A percentile compares a stretch with the other conserved stretches of the same genome.
Conservation (phyloP, 179 eudicot genomes). For the Actinidia arguta region DNA sequence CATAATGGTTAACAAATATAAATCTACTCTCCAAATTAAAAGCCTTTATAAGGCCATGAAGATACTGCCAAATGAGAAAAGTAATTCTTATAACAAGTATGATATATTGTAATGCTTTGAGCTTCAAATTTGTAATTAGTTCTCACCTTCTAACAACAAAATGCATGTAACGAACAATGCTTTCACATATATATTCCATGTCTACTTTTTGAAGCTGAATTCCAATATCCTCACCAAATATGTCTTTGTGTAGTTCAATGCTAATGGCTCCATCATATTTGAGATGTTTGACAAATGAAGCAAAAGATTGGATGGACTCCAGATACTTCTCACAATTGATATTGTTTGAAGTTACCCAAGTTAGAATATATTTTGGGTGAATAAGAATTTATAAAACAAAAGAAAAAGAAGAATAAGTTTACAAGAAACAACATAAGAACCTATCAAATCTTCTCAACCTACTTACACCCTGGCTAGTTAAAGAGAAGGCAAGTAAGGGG, state of each 20-base stretch:
- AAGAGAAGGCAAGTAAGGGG: too few species aligned
- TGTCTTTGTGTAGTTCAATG: background rate
- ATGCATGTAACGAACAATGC: background rate
- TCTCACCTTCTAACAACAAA: background rate
- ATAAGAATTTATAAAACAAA: background rate
- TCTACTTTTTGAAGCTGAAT: background rate
- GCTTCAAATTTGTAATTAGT: background rate
- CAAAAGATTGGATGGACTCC: background rate
- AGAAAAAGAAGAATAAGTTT: too few species aligned
- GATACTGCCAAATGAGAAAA: background rate
- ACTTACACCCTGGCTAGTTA: too few species aligned
- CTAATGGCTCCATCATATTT: background rate
- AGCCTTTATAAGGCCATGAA: background rate
- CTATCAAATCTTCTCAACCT: too few species aligned
- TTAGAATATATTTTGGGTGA: background rate
- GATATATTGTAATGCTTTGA: background rate
- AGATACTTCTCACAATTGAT: background rate
- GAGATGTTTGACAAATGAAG: too few species aligned
- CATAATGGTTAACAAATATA: background rate
- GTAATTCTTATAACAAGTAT: background rate
- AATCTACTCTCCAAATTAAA: background rate
- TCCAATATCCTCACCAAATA: background rate
- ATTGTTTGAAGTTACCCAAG: conserved; percentile 5
- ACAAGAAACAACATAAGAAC: too few species aligned
- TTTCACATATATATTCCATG: background rate